Evolutionary conservation across 192 early-diverging fungal genomes (phyloP), one percentile per base, ranked within the genome.

Genomic region (Gonapodya prolifera): DNA sequence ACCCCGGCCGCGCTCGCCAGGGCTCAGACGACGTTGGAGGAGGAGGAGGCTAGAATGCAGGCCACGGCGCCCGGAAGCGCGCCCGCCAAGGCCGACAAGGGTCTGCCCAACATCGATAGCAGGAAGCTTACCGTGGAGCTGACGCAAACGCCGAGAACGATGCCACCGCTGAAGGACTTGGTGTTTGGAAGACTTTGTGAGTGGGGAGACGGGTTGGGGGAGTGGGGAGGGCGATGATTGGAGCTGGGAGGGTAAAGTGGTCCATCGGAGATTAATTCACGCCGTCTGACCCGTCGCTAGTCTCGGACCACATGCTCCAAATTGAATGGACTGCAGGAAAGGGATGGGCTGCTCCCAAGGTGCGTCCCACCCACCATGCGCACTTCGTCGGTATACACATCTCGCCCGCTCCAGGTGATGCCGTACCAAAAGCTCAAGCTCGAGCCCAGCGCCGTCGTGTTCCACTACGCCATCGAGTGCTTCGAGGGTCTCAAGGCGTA

Each of bases 401-500:
- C 45, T 61, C 32, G 2, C 83, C 79, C 28, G 85, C 87, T n/a
- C 96, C 96, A 0, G 83, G 94, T 98, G 83, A 87, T 87, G 77
- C 93, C 93, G 31, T 97, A 95, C 78, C 91, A 87, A 1, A 94
- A 92, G 69, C 85, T 99, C 29, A 75, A 79, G 30, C 84, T 99
- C 17, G 92, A 92, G 35, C 97, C 97, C 0, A 90, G 92, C 29
- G 87, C 93, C 28, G 91, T 91, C 76, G 97, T 96, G 2, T 95
- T 99, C 78, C 95, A 99, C 83, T 99, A 99, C 83, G 91, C 90
- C 0, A 85, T 96, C 23, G 92, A 94, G 88, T 95, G 94, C 76
- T 97, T 99, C 78, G 97, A 97, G 85, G 92, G 94, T 34, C 88
- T 92, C 85, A 94, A 95, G 84, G 93, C 95, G 33, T 98, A 94